Conservation (phyloP, 2,329 filamentous ascomycete genomes). For the Xylariaceae sp. region DNA sequence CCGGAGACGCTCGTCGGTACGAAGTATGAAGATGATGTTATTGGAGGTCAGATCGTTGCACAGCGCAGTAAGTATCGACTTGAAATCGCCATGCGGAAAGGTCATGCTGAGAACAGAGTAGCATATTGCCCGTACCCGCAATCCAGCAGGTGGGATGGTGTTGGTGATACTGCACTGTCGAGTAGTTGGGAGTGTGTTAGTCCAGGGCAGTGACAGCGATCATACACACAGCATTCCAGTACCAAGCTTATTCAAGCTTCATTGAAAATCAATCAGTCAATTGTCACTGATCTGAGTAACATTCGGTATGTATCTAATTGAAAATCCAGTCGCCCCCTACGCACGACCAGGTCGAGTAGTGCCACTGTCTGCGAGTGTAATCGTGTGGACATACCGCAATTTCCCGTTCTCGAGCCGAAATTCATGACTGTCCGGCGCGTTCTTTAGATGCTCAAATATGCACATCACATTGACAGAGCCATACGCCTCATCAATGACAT, state of each 20-base stretch:
- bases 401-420: conserved; percentile 26
- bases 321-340: too few species aligned
- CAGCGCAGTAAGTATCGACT: conserved; percentile 9
- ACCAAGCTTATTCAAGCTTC: background rate
- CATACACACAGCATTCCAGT: background rate
- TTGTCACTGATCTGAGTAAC: too few species aligned
- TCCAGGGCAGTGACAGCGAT: background rate
- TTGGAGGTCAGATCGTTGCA: conserved; percentile 6
- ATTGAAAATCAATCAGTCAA: background rate
- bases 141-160: conserved; percentile 8
- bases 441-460: conserved; percentile 25
- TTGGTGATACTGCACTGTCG: conserved; percentile 8
- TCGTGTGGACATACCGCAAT: conserved; percentile 26
- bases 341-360: conserved; percentile 6
- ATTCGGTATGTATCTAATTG: too few species aligned
- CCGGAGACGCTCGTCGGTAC: conserved; percentile 11
- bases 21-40: conserved; percentile 11
- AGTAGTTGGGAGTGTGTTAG: conserved; percentile 12
- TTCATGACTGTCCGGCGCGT: conserved; percentile 27
- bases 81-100: background rate
- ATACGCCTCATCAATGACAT: conserved; percentile 26
- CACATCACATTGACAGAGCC: conserved; percentile 27
- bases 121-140: conserved; percentile 13
- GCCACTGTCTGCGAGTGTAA: conserved; percentile 21
- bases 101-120: background rate